phyloP scores from a whole-genome alignment of 176 grass and related monocot genomes.

The Thinopyrum elongatum region DNA sequence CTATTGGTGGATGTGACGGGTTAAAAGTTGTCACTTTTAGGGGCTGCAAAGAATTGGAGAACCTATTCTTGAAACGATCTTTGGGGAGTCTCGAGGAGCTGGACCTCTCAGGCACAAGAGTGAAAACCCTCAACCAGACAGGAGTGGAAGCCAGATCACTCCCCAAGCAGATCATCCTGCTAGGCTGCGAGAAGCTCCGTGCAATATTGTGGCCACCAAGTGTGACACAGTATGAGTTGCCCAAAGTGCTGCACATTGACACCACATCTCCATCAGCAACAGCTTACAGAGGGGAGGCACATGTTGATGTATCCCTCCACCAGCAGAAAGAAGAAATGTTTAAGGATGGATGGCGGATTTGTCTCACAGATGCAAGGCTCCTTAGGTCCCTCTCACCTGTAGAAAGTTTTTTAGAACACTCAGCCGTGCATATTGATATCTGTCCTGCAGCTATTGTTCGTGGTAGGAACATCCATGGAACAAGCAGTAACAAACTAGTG shows the following conservation, averaged over 20 bases:
- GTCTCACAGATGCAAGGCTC: background rate
- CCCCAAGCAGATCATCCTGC: background rate
- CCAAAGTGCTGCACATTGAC: background rate
- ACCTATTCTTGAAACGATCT: background rate
- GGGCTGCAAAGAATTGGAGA: background rate
- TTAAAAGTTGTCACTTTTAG: background rate
- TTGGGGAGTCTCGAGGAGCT: background rate
- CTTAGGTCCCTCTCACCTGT: background rate
- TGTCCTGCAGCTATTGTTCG: background rate
- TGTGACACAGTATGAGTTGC: rapidly evolving
- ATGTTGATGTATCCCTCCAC: background rate
- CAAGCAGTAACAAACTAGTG: background rate
- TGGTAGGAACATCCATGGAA: background rate
- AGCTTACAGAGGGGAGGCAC: background rate
- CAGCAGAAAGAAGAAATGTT: background rate
- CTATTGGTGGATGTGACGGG: background rate
- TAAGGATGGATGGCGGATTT: background rate
- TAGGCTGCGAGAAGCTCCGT: background rate
- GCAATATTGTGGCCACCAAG: background rate
- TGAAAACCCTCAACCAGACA: background rate
- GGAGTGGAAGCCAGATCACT: no score
- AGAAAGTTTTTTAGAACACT: rapidly evolving
- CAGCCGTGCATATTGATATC: background rate
- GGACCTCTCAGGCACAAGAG: background rate
- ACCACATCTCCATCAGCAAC: background rate